Base-by-base conservation (phyloP, 208 protist species). In the Acanthamoeba sp. region DNA sequence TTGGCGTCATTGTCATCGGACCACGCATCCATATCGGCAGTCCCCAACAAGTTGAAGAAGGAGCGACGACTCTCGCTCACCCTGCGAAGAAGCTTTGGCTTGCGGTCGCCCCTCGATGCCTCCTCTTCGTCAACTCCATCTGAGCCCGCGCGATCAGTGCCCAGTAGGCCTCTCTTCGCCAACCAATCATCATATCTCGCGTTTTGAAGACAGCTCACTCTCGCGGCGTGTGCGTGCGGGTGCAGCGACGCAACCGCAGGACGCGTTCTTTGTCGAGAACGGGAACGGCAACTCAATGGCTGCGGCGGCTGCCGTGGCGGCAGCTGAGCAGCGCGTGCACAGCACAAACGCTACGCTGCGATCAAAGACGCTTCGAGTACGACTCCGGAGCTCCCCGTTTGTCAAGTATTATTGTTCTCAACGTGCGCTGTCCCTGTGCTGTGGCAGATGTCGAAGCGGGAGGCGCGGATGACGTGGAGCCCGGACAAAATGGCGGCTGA, bases 381-480 rank as follows among this genome's bases (percentile, higher is more conserved):
- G 14, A 9, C 62, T 5, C 45, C 45, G 10, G 45, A 50, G 45
- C 45, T 3, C 45, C 12, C 7, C n/a, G n/a, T n/a, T n/a, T n/a
- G n/a, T n/a, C n/a, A n/a, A n/a, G n/a, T n/a, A n/a, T n/a, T n/a
- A n/a, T n/a, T 50, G 45, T 50, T 0, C 32, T 40, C 7, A 76
- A 50, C 45, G 12, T 2, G 45, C 3, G 6, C 42, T 48, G 10
- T 18, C 45, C 12, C 45, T 50, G 2, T 50, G 45, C 45, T 50
- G 45, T 50, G 2, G n/a, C 66, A 76, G 66, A 76, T 76, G 66
- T 76, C 66, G 20, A 76, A 76, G 66, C 66, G 66, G 16, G 66
- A 76, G n/a, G 66, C 66, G 9, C 66, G 66, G n/a, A 76, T 76
- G 66, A 76, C 66, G 6, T 76, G 66, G 66, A 76, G 66, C 36